phyloP scores from a whole-genome alignment of 202 grass and related monocot genomes.

The Brachypodium distachyon region DNA sequence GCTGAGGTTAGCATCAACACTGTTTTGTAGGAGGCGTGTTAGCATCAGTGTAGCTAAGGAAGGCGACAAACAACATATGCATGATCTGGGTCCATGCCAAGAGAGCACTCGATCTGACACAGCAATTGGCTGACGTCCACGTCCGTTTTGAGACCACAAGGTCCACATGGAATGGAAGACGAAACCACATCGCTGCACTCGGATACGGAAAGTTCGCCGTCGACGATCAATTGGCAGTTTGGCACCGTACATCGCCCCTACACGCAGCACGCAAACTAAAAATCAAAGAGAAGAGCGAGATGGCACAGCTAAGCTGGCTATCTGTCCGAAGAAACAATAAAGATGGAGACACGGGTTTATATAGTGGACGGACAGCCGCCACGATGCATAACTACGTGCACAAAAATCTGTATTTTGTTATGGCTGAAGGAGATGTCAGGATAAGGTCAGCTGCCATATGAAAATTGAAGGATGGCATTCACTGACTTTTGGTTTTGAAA shows the following conservation, averaged over 20 bases:
- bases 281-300: not conserved
- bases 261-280: not conserved
- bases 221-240: not conserved
- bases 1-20: not conserved
- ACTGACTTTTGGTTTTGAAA: not conserved
- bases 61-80: not conserved
- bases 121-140: not conserved
- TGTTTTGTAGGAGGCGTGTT: not conserved
- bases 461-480: too few relatives aligned
- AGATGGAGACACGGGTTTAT: not conserved
- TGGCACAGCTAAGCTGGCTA: not conserved
- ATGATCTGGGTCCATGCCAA: not conserved
- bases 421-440: not conserved
- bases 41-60: not conserved
- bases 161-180: not conserved
- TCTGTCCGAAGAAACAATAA: not conserved
- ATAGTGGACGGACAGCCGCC: slow-evolving; percentile 4
- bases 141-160: not conserved
- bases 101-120: not conserved
- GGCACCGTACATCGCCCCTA: not conserved
- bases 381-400: slow-evolving; percentile 1
- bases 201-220: not conserved
- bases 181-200: not conserved
- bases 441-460: too few relatives aligned
- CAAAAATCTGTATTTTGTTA: not conserved